Conservation (phyloP, 495 filamentous ascomycete species). For the Daldinia loculata region DNA sequence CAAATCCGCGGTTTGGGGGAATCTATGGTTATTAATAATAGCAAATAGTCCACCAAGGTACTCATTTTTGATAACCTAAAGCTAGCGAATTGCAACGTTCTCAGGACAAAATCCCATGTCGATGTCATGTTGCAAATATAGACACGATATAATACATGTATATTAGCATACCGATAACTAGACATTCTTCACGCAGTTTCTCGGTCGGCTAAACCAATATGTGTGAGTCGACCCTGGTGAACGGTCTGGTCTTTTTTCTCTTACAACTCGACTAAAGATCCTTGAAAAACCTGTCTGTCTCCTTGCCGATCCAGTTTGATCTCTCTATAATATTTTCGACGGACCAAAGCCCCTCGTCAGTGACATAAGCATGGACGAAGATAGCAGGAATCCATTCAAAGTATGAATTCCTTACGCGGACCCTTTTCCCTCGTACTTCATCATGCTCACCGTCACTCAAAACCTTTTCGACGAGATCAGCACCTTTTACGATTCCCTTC, state of each 20-base stretch:
- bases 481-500: slow-evolving; percentile 43
- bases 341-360: slow-evolving; percentile 57
- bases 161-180: not conserved
- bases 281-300: slow-evolving; percentile 47
- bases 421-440: slow-evolving; percentile 1
- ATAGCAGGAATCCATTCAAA: slow-evolving; percentile 71
- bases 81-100: not conserved
- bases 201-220: not conserved
- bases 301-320: slow-evolving; percentile 41
- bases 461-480: slow-evolving; percentile 26
- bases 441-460: not conserved
- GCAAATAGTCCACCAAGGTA: slow-evolving; percentile 27
- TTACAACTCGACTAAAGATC: slow-evolving; percentile 34
- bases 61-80: slow-evolving; percentile 10
- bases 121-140: not conserved
- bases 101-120: not conserved
- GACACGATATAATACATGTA: too few species aligned
- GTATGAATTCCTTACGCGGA: slow-evolving; percentile 63
- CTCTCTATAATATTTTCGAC: slow-evolving; percentile 43
- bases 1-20: not conserved
- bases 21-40: not conserved
- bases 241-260: not conserved
- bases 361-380: slow-evolving; percentile 65
- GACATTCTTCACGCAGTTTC: not conserved
- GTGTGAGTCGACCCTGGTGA: not conserved